These are phyloP conservation scores for Populus hybrid DNA, from an alignment of 441 rosid species.

Conservation along the genomic window DNA sequence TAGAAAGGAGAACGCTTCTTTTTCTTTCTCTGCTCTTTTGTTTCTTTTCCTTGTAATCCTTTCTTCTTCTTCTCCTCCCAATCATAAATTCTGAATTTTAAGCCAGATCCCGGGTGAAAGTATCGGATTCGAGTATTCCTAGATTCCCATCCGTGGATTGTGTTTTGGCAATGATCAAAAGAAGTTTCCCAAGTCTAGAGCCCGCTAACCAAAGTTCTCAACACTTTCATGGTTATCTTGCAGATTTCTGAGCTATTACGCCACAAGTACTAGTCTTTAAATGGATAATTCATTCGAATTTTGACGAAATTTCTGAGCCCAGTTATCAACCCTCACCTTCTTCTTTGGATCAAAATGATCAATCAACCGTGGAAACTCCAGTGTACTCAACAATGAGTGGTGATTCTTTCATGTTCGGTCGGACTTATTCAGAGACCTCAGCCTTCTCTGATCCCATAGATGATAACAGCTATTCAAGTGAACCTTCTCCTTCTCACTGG, in stretches of 20 bases:
- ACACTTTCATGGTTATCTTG: constrained; percentile 28
- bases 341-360: constrained; percentile 51
- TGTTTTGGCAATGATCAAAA: constrained; percentile 27
- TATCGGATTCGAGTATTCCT: constrained; percentile 2
- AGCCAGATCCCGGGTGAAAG: constrained; percentile 20
- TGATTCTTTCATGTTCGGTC: constrained; percentile 51
- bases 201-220: constrained; percentile 13
- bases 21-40: constrained; percentile 2
- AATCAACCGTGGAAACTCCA: constrained; percentile 49
- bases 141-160: constrained; percentile 14
- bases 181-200: constrained; percentile 7
- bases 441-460: constrained; percentile 57
- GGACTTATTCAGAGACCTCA: constrained; percentile 66
- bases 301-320: constrained; percentile 47
- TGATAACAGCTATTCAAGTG: constrained; percentile 52
- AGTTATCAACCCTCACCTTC: constrained; percentile 54
- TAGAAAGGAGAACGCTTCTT: constrained; percentile 22
- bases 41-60: not conserved
- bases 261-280: not conserved
- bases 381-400: constrained; percentile 58
- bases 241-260: constrained; percentile 31
- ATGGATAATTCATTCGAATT: constrained; percentile 46
- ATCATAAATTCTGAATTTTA: constrained; percentile 28
- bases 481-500: constrained; percentile 72
- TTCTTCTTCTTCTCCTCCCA: constrained; percentile 13